Base-by-base conservation (phyloP, 2,329 filamentous ascomycete genomes). In the Diaporthe sp. region DNA sequence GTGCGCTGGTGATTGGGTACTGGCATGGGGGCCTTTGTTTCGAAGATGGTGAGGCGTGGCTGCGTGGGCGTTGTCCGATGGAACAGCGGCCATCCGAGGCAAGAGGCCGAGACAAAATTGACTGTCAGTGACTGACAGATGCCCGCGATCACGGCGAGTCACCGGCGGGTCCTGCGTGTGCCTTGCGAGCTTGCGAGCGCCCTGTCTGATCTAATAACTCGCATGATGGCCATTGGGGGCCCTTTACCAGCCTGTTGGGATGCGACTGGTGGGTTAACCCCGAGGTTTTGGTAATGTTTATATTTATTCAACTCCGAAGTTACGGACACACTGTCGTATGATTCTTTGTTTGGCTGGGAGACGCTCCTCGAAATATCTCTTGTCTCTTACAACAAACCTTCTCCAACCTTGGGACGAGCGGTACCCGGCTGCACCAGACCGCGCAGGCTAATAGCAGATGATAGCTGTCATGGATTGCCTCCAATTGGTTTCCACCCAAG, bases 21-120 rank as follows among this genome's bases (percentile, higher is more conserved):
- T 53, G 65, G 65, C 65, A 69, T 55, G 65, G 65, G 46, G 65
- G 12, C 46, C 46, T 69, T 55, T 69, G 65, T 69, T 69, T 69
- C 65, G 65, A 69, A 69, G 65, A 69, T 69, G 65, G 65, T 69
- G 65, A 69, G 49, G 65, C 65, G 34, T 69, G 65, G 65, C 61
- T 65, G 9, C 61, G 42, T 34, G 42, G 42, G 61, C 25, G 65
- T 42, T 69, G 65, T 55, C 65, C 65, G 65, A 69, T 69, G 65
- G 65, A 69, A 69, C 65, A 42, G 49, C 65, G 65, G 65, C 65
- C 65, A 69, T 53, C 65, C 65, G 65, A 69, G 49, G 65, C 49
- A 69, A 39, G 49, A 55, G 65, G 65, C 65, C 65, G 65, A 69
- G 65, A 69, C 49, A 69, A 55, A 25, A 55, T 28, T 31, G 53